Evolutionary conservation across 306 rosid species (phyloP).

Genomic region (Prinsepia uniflora): DNA sequence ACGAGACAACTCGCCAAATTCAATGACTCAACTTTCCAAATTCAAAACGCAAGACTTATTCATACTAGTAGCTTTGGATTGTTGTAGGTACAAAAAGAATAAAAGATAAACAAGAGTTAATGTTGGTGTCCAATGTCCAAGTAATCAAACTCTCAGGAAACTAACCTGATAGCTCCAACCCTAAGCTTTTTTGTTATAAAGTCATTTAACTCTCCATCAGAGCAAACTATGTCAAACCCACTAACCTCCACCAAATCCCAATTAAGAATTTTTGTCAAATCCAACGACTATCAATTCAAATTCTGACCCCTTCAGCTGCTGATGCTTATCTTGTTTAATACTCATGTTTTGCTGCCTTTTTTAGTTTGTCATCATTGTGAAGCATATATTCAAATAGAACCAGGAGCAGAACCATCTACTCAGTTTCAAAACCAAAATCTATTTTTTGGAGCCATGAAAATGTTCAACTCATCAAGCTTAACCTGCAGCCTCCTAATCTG

Average conservation of each 20-base stretch:
- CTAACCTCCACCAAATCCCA: not conserved
- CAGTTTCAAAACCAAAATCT: not conserved
- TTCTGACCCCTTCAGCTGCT: not conserved
- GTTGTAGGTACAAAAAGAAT: not conserved
- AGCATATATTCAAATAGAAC: not conserved
- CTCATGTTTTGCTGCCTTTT: too few relatives aligned
- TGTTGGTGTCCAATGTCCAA: not conserved
- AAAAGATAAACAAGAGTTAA: not conserved
- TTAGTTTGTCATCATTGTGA: not conserved
- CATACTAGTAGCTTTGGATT: not conserved
- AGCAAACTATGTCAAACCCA: not conserved
- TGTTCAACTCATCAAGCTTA: constrained; percentile 17
- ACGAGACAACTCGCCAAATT: not conserved
- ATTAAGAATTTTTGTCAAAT: not conserved
- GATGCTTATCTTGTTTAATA: not conserved
- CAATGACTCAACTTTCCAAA: too few relatives aligned
- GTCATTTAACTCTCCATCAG: not conserved
- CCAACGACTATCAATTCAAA: not conserved
- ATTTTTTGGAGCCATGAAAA: constrained; percentile 5
- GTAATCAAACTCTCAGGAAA: not conserved
- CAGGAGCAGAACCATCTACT: not conserved
- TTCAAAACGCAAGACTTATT: too few relatives aligned
- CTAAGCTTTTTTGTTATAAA: not conserved
- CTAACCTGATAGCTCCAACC: not conserved
- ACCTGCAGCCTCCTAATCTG: constrained; percentile 13